A percentile compares a stretch with the other conserved stretches of the same genome.
These are phyloP conservation scores for Huntiella savannae DNA, from an alignment of 2,329 filamentous ascomycete genomes.

Conservation along the genomic window DNA sequence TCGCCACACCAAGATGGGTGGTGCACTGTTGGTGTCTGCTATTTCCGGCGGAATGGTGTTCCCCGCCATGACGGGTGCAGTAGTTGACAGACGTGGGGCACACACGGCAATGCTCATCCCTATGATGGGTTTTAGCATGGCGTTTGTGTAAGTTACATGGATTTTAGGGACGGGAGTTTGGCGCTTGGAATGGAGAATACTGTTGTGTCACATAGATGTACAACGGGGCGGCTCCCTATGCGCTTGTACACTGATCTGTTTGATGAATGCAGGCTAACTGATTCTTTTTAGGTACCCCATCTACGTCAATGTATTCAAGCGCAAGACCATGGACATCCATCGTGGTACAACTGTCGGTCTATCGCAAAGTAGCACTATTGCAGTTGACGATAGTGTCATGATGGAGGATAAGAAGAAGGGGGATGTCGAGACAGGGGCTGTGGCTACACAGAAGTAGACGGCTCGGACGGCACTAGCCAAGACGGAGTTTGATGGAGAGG, in stretches of 20 bases:
- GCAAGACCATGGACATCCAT: conserved; percentile 8
- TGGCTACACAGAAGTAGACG: too few species aligned
- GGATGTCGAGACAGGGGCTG: neutral
- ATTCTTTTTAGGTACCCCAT: conserved; percentile 7
- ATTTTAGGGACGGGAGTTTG: too few species aligned
- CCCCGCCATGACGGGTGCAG: conserved; percentile 47
- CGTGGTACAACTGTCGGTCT: conserved; percentile 7
- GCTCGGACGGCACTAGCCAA: too few species aligned
- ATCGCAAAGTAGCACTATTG: conserved; percentile 6
- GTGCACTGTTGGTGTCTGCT: conserved; percentile 36
- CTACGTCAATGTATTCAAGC: conserved; percentile 11
- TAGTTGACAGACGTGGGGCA: conserved; percentile 30
- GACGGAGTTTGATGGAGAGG: too few species aligned
- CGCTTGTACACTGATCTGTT: too few species aligned
- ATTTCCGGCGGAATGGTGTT: conserved; percentile 37
- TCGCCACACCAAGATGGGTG: conserved; percentile 50
- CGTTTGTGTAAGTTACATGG: conserved; percentile 7
- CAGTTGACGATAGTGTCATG: neutral
- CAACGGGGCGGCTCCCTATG: too few species aligned
- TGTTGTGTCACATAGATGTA: too few species aligned
- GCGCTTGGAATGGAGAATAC: too few species aligned
- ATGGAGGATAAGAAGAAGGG: neutral
- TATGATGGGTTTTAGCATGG: conserved; percentile 11
- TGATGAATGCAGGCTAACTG: neutral
- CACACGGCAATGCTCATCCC: conserved; percentile 10